Evolutionary conservation across 164 flowering plant genomes (phyloP).

Genomic region (Sedum album): DNA sequence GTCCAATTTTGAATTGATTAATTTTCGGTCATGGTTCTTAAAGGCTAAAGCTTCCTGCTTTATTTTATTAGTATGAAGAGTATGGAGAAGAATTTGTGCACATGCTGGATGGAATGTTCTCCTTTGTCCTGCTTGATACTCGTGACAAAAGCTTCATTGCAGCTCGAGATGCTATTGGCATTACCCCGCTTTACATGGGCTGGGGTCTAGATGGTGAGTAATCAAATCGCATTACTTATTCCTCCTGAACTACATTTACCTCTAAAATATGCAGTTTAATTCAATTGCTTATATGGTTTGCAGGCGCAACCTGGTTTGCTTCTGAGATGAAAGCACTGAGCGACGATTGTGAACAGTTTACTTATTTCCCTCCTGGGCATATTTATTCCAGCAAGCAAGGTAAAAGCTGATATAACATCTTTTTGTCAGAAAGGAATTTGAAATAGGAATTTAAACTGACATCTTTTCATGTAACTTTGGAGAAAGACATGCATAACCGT

Average conservation of each 20-base stretch:
- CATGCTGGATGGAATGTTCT: constrained; percentile 98
- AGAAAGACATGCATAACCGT: background rate
- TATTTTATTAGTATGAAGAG: constrained; percentile 68
- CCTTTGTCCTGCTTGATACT: constrained; percentile 91
- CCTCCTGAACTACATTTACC: background rate
- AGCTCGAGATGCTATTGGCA: constrained; percentile 92
- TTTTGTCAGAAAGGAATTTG: no score
- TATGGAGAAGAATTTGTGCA: constrained; percentile 84
- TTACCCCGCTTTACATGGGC: constrained; percentile 91
- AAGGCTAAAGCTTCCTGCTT: background rate
- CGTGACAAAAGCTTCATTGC: constrained; percentile 88
- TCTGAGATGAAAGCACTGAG: constrained; percentile 98
- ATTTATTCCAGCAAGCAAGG: constrained; percentile 90
- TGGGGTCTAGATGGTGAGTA: constrained; percentile 97
- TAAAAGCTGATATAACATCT: no score
- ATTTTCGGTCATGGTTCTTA: background rate
- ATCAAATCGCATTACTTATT: background rate
- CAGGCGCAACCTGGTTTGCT: constrained; percentile 96
- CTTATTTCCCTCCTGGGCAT: constrained; percentile 81
- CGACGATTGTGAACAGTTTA: constrained; percentile 92
- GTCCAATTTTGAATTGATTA: background rate
- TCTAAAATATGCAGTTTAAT: background rate
- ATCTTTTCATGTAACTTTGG: background rate
- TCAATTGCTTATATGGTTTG: background rate
- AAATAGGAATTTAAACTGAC: no score